Conservation (phyloP, 257 asterid species). For the Solanum peruvianum region DNA sequence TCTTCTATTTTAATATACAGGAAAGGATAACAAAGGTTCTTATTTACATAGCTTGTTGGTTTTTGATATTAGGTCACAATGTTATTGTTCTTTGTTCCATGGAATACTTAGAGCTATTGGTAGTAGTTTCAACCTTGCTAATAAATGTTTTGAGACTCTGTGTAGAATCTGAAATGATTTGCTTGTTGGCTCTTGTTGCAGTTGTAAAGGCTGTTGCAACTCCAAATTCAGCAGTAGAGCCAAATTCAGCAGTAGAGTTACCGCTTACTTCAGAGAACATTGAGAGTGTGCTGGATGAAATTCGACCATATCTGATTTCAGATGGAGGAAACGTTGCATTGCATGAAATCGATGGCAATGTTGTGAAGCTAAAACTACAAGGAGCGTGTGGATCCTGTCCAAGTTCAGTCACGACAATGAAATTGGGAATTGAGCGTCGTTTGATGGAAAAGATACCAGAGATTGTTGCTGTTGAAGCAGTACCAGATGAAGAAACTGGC, state of each 20-base stretch:
- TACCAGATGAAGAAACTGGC: constrained; percentile 95
- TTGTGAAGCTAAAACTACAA: constrained; percentile 75
- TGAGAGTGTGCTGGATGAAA: constrained; percentile 82
- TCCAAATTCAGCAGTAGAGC: constrained; percentile 47
- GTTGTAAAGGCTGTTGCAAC: constrained; percentile 68
- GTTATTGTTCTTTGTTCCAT: not conserved
- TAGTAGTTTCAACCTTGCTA: not conserved
- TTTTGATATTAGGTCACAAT: not conserved
- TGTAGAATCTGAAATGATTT: not conserved
- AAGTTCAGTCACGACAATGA: constrained; percentile 76
- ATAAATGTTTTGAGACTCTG: not conserved
- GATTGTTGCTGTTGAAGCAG: constrained; percentile 82
- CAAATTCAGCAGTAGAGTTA: constrained; percentile 52
- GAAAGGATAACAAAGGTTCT: not conserved
- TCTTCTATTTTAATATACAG: not conserved
- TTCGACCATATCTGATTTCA: constrained; percentile 85
- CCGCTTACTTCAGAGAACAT: constrained; percentile 89
- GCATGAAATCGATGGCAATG: constrained; percentile 91
- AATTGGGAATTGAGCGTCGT: constrained; percentile 91
- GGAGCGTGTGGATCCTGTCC: constrained; percentile 99
- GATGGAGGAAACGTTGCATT: constrained; percentile 97
- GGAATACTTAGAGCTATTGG: not conserved
- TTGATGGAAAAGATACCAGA: constrained; percentile 92
- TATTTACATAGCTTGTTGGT: not conserved
- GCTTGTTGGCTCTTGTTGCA: constrained; percentile 13